Base-by-base conservation (phyloP, 768 basidiomycete genomes). In the Polyporus arcularius region DNA sequence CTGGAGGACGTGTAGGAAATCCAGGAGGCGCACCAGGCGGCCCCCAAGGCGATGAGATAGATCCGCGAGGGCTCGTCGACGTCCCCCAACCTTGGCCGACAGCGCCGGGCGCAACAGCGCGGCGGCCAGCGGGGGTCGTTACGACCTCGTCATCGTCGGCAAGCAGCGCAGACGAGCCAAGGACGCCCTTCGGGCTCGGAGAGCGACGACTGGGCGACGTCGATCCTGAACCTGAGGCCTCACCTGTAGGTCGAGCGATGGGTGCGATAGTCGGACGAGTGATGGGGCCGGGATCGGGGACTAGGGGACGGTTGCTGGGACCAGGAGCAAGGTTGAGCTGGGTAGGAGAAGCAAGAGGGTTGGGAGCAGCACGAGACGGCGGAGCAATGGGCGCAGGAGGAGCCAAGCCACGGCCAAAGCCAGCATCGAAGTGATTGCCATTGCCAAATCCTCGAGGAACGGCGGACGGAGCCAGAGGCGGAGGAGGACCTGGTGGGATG, bases 141-240 rank as follows among this genome's bases (percentile, higher is more conserved):
- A 92, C 82, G 11, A 92, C 87, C 69, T 92, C 90, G 70, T 93
- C 91, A 61, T 90, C 90, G 61, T 91, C 90, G 14, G 89, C 84
- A 3, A 86, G 84, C 18, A 92, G 79, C 18, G 91, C 90, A 4
- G 88, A 88, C 14, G 90, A 92, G 12, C 91, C 91, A 7, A 92
- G 77, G 39, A 86, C 75, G 42, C 85, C 85, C 69, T 91, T 92
- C 9, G 82, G 82, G 61, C 81, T 82, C 4, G 82, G 80, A 39
- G 82, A 80, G 10, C 80, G 78, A 47, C 78, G 75, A 16, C 73
- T 74, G 11, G 83, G 81, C 1, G 88, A 90, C 3, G 84, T 85
- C 11, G 86, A 86, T 2, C 84, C 84, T 0, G 88, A 85, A 8
- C 82, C 74, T 2, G 76, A 64, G 15, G 78, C 74, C n/a, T 76